Evolutionary conservation across 2,329 filamentous ascomycete genomes (phyloP).

Genomic region (Fulvia fulva): DNA sequence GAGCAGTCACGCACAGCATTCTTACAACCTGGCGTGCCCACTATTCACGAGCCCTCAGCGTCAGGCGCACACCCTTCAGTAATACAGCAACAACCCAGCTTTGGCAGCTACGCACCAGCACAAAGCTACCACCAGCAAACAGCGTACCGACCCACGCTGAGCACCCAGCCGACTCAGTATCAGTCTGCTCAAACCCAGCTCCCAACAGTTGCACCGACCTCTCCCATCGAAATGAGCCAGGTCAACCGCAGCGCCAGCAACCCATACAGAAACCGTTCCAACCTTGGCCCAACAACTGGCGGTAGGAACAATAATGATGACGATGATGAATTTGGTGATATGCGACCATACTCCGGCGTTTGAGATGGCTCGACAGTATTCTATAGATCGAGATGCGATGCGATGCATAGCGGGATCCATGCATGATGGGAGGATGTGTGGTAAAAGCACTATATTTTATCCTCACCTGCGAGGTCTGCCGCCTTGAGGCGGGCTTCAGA

Average conservation of each 20-base stretch:
- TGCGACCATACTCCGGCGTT: conserved; percentile 22
- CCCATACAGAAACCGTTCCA: conserved; percentile 17
- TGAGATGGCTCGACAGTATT: not conserved
- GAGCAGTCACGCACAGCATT: conserved; percentile 11
- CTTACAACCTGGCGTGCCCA: conserved; percentile 25
- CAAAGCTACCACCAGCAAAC: conserved; percentile 7
- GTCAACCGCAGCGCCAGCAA: conserved; percentile 23
- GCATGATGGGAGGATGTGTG: not conserved
- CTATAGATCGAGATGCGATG: not conserved
- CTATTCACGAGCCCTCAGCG: conserved; percentile 26
- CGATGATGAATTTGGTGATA: conserved; percentile 19
- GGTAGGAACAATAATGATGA: conserved; percentile 11
- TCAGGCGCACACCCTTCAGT: not conserved
- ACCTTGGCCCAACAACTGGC: conserved; percentile 6
- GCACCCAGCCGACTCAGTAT: conserved; percentile 10
- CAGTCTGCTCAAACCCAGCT: conserved; percentile 13
- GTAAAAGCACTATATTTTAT: not conserved
- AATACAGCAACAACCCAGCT: not conserved
- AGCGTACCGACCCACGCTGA: conserved; percentile 9
- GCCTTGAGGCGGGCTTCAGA: not conserved
- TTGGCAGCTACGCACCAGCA: conserved; percentile 4
- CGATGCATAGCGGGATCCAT: not conserved
- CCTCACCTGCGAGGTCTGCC: not conserved
- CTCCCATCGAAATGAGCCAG: conserved; percentile 22
- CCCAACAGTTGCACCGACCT: conserved; percentile 6